phyloP scores from a whole-genome alignment of 805 yeast genomes.

The Ascoidea asiatica region DNA sequence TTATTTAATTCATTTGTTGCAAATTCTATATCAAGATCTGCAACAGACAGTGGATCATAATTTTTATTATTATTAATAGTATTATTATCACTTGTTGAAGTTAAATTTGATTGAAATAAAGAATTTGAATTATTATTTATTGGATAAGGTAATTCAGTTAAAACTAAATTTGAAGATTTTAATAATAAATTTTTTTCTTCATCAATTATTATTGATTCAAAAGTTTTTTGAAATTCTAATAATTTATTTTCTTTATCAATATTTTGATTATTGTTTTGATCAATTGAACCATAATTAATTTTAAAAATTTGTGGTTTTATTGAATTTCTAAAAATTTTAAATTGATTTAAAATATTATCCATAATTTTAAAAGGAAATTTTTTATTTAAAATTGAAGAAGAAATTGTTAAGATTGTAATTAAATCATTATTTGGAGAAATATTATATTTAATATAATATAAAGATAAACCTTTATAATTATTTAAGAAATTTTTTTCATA shows the following conservation, averaged over 20 bases:
- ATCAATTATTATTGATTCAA: slow-evolving; percentile 1
- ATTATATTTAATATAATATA: slow-evolving; percentile 36
- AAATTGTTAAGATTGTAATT: slow-evolving; percentile 36
- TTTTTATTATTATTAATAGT: slow-evolving; percentile 15
- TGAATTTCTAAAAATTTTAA: slow-evolving; percentile 25
- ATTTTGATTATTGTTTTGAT: not conserved
- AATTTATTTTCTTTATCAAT: not conserved
- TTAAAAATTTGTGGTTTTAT: slow-evolving; percentile 11
- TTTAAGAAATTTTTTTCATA: slow-evolving; percentile 11
- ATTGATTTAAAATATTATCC: slow-evolving; percentile 36
- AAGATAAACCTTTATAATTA: slow-evolving; percentile 18
- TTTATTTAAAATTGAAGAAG: slow-evolving; percentile 28
- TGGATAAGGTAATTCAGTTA: slow-evolving; percentile 35
- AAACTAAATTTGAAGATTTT: slow-evolving; percentile 4
- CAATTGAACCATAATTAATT: not conserved
- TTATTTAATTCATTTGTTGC: slow-evolving; percentile 38
- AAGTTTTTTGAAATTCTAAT: slow-evolving; percentile 3
- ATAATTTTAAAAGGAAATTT: slow-evolving; percentile 32
- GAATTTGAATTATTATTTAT: slow-evolving; percentile 36
- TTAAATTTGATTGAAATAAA: slow-evolving; percentile 36
- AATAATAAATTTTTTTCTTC: slow-evolving; percentile 5
- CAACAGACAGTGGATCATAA: slow-evolving; percentile 20
- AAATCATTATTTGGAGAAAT: slow-evolving; percentile 29
- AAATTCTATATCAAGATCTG: slow-evolving; percentile 5
- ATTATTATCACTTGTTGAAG: slow-evolving; percentile 25